Conservation (phyloP, 2,329 filamentous ascomycete genomes). For the Pyricularia pennisetigena region DNA sequence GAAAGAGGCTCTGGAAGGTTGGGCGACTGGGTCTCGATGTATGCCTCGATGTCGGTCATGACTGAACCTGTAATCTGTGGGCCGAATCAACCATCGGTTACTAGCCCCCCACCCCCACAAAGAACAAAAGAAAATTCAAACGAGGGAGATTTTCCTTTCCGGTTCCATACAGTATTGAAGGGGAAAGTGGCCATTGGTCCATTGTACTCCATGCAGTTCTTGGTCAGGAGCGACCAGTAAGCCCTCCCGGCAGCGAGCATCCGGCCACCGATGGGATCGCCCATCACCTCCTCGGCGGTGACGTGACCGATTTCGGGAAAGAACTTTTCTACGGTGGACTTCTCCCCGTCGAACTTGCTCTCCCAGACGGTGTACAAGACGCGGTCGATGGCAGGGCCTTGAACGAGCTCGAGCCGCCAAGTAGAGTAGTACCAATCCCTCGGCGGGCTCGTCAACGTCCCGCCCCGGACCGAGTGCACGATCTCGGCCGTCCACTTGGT, state of each 20-base stretch:
- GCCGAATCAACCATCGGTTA: too few relatives aligned
- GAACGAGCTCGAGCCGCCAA: background rate
- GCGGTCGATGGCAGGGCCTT: conserved; percentile 6
- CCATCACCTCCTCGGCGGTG: background rate
- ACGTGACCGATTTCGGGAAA: background rate
- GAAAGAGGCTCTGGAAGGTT: background rate
- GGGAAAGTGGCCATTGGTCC: background rate
- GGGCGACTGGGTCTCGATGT: background rate
- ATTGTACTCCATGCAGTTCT: background rate
- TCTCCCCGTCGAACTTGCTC: background rate
- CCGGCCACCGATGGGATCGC: background rate
- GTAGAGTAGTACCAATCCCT: fast-evolving
- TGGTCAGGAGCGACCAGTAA: background rate
- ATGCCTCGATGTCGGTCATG: background rate
- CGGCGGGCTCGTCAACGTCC: background rate
- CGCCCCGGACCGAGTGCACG: background rate
- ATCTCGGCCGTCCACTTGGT: background rate
- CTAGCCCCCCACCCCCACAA: too few relatives aligned
- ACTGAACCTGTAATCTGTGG: background rate
- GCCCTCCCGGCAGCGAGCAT: background rate
- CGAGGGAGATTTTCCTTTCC: too few relatives aligned
- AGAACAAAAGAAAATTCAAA: too few relatives aligned
- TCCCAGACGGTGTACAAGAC: background rate
- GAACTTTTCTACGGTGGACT: too few relatives aligned
- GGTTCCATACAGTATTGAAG: background rate